Conservation (phyloP, 2,329 filamentous ascomycete genomes). For the Davidsoniella australis region DNA sequence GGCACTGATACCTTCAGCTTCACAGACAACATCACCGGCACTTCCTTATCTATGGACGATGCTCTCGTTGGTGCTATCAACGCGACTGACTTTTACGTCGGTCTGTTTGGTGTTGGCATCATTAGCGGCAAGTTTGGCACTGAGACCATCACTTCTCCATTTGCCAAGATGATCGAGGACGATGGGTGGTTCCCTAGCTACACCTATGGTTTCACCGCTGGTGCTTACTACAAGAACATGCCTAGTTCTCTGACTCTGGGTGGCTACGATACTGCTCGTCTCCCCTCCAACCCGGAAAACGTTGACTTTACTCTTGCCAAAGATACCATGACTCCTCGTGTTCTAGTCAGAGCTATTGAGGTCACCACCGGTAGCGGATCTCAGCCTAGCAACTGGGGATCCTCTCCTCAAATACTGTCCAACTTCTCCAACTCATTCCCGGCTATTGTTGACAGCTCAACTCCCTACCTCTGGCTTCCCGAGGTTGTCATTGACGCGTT, state of each 20-base stretch:
- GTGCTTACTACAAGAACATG: conserved; percentile 41
- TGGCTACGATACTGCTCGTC: conserved; percentile 46
- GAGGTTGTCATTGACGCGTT: conserved; percentile 44
- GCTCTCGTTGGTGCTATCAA: conserved; percentile 36
- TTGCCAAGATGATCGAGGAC: conserved; percentile 40
- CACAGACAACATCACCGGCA: conserved; percentile 22
- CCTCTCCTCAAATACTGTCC: conserved; percentile 23
- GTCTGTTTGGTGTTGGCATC: conserved; percentile 39
- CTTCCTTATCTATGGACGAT: conserved; percentile 25
- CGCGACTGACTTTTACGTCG: conserved; percentile 36
- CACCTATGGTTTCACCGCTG: conserved; percentile 60
- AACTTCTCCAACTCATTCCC: conserved; percentile 30
- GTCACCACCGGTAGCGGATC: conserved; percentile 21
- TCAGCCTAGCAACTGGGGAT: conserved; percentile 23
- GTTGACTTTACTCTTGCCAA: conserved; percentile 40
- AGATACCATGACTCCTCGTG: conserved; percentile 36
- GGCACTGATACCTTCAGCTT: conserved; percentile 35
- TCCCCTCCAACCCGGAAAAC: conserved; percentile 35
- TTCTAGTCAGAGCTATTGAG: conserved; percentile 41
- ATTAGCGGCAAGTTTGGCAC: conserved; percentile 34
- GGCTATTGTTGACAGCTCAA: conserved; percentile 45
- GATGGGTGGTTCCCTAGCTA: conserved; percentile 49
- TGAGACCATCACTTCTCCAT: conserved; percentile 30
- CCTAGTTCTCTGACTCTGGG: conserved; percentile 48
- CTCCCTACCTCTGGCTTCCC: conserved; percentile 48